A percentile compares a stretch with the other conserved stretches of the same genome.
phyloP scores from a whole-genome alignment of 345 rosid genomes.

The Camelina sativa region DNA sequence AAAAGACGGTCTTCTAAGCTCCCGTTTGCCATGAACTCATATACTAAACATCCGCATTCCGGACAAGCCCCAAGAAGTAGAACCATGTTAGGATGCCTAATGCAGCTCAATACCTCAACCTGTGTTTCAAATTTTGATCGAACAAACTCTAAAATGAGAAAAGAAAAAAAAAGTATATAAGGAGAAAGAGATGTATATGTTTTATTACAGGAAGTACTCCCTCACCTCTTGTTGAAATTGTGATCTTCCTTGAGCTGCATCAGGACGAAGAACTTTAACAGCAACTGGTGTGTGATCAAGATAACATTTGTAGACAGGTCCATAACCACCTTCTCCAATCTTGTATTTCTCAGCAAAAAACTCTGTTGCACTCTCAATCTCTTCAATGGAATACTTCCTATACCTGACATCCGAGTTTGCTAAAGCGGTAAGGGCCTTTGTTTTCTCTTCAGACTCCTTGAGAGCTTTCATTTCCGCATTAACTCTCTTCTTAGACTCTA shows the following conservation, averaged over 20 bases:
- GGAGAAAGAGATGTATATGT: not conserved
- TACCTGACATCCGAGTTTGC: conserved; percentile 65
- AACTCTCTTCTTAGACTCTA: conserved; percentile 75
- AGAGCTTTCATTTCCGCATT: conserved; percentile 82
- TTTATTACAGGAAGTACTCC: not conserved
- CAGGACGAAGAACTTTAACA: conserved; percentile 85
- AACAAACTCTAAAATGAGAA: conserved; percentile 11
- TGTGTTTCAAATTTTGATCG: conserved; percentile 33
- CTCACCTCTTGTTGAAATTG: conserved; percentile 93
- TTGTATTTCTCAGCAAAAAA: conserved; percentile 64
- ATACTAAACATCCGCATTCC: conserved; percentile 83
- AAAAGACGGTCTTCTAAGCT: conserved; percentile 89
- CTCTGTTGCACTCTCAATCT: conserved; percentile 81
- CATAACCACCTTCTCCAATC: conserved; percentile 99
- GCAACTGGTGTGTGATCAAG: conserved; percentile 94
- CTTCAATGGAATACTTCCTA: conserved; percentile 78
- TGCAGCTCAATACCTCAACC: conserved; percentile 90
- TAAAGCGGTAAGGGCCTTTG: conserved; percentile 64
- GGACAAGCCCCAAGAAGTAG: conserved; percentile 92
- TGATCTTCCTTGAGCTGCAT: conserved; percentile 96
- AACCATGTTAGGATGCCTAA: conserved; percentile 93
- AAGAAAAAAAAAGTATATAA: not conserved
- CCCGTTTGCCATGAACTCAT: conserved; percentile 91
- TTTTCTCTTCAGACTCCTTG: conserved; percentile 78
- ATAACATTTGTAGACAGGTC: conserved; percentile 79